Evolutionary conservation across 2,329 filamentous ascomycete genomes (phyloP).

Genomic region (Podosphaera fusca): DNA sequence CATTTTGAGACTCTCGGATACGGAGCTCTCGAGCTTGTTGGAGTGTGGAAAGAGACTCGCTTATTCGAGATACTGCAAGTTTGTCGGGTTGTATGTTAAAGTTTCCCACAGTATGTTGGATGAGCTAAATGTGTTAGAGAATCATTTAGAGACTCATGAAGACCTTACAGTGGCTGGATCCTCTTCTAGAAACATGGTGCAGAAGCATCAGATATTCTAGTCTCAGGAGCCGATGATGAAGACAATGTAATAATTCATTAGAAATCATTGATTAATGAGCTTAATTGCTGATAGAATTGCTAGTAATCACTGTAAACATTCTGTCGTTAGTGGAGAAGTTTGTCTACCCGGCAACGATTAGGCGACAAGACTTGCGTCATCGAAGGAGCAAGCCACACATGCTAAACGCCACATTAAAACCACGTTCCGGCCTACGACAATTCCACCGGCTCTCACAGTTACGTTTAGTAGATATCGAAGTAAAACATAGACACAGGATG

Average conservation of each 20-base stretch:
- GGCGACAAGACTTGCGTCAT: not conserved
- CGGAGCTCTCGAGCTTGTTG: constrained; percentile 62
- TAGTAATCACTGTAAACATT: too few species aligned
- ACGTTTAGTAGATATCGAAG: not conserved
- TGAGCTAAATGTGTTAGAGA: constrained; percentile 35
- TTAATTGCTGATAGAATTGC: too few species aligned
- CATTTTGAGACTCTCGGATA: constrained; percentile 42
- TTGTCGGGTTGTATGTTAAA: constrained; percentile 91
- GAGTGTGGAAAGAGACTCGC: constrained; percentile 63
- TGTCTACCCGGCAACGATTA: not conserved
- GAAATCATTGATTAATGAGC: too few species aligned
- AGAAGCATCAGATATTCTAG: not conserved
- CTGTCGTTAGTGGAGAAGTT: too few species aligned
- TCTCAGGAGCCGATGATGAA: too few species aligned
- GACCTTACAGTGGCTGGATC: constrained; percentile 57
- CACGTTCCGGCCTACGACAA: not conserved
- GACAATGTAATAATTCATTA: too few species aligned
- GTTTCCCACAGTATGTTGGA: constrained; percentile 75
- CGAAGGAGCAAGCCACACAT: constrained; percentile 4
- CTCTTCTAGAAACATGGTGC: constrained; percentile 80
- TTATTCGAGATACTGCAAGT: constrained; percentile 57
- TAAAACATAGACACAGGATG: constrained; percentile 7
- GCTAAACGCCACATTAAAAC: not conserved
- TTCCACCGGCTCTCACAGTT: constrained; percentile 3
- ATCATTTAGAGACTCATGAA: not conserved